A percentile compares a stretch with the other conserved stretches of the same genome.
These are phyloP conservation scores for Termitomyces sp. DNA, from an alignment of 768 basidiomycete species.

Conservation along the genomic window DNA sequence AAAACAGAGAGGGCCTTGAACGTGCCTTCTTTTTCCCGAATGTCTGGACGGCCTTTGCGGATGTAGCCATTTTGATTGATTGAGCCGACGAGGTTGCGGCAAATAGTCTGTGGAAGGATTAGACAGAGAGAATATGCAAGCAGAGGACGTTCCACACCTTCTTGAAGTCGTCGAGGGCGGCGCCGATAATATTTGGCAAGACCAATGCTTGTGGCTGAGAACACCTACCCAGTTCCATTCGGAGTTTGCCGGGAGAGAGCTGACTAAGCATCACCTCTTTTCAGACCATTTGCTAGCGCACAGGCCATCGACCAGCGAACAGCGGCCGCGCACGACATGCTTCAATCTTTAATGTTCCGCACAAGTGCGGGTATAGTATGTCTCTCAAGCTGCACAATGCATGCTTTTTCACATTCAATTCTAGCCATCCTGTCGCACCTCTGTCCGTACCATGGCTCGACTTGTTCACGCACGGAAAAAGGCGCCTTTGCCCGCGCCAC, in stretches of 20 bases:
- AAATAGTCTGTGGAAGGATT: conserved; percentile 1
- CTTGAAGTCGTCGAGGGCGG: conserved; percentile 40
- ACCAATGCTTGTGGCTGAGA: conserved; percentile 31
- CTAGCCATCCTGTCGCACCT: background rate
- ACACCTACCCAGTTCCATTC: conserved; percentile 32
- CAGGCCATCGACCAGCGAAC: background rate
- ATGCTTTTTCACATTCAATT: background rate
- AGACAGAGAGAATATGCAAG: background rate
- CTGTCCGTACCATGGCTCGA: conserved; percentile 8
- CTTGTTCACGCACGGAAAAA: conserved; percentile 2
- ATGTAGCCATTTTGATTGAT: conserved; percentile 57
- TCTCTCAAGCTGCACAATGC: background rate
- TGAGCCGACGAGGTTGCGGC: conserved; percentile 22
- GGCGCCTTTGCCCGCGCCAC: background rate
- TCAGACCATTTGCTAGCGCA: conserved; percentile 6
- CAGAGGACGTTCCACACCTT: conserved; percentile 24
- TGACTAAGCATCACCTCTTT: conserved; percentile 27
- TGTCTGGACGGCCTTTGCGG: conserved; percentile 91
- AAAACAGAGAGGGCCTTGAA: conserved; percentile 6
- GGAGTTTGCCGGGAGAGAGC: conserved; percentile 24
- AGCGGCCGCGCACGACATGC: background rate
- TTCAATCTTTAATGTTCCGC: conserved; percentile 1
- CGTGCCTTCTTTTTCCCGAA: conserved; percentile 99
- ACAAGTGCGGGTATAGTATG: conserved; percentile 2
- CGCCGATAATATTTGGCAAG: conserved; percentile 27